phyloP scores from a whole-genome alignment of 371 early-diverging fungal species.

The Lichtheimia corymbifera region DNA sequence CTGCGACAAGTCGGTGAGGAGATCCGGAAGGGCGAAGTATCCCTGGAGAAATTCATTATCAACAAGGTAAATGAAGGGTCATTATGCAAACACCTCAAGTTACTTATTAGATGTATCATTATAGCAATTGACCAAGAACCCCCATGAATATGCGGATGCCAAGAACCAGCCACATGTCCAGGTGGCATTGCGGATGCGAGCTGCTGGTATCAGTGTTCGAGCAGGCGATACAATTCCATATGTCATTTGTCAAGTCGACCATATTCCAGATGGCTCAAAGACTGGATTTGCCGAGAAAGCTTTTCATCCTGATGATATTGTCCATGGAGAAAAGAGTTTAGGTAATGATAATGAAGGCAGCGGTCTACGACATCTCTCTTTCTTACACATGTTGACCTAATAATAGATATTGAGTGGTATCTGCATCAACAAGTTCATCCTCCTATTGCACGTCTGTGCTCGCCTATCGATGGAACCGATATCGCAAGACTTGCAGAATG shows the following conservation, averaged over 20 bases:
- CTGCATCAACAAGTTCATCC: slow-evolving; percentile 96
- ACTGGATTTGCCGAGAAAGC: slow-evolving; percentile 77
- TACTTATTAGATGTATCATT: neutral
- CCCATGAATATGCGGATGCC: slow-evolving; percentile 90
- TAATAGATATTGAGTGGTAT: slow-evolving; percentile 94
- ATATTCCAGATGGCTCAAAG: slow-evolving; percentile 35
- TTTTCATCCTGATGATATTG: slow-evolving; percentile 90
- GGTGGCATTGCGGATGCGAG: slow-evolving; percentile 89
- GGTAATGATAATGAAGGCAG: slow-evolving; percentile 34
- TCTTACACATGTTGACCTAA: slow-evolving; percentile 15
- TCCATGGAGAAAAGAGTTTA: slow-evolving; percentile 56
- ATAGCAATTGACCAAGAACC: slow-evolving; percentile 88
- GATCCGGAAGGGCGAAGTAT: slow-evolving; percentile 70
- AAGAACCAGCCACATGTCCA: slow-evolving; percentile 95
- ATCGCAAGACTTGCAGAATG: slow-evolving; percentile 79
- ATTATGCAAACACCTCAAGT: neutral
- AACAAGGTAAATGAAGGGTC: slow-evolving; percentile 68
- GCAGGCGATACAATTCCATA: slow-evolving; percentile 97
- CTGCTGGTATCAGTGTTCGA: slow-evolving; percentile 69
- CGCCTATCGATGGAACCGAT: slow-evolving; percentile 89
- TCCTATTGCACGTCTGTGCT: slow-evolving; percentile 89
- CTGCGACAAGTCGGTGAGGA: slow-evolving; percentile 70
- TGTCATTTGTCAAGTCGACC: slow-evolving; percentile 83
- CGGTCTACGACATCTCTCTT: neutral
- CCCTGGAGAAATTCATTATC: slow-evolving; percentile 90